phyloP scores from a whole-genome alignment of 2,329 filamentous ascomycete genomes.

The Seiridium unicorne region DNA sequence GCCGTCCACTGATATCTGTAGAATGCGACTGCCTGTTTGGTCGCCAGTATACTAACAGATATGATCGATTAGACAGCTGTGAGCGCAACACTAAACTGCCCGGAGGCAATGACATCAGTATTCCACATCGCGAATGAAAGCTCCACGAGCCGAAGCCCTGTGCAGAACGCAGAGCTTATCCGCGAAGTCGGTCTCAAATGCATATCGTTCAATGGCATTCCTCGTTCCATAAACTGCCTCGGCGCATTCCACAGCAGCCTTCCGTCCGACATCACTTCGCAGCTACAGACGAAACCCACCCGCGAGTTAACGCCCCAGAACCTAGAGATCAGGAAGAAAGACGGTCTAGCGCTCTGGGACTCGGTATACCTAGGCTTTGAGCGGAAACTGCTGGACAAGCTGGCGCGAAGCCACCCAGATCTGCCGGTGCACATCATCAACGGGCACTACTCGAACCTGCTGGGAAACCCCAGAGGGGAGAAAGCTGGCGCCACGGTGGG shows the following conservation, averaged over 20 bases:
- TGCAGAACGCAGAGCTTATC: conserved; percentile 66
- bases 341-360: conserved; percentile 70
- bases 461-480: conserved; percentile 62
- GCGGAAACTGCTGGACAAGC: conserved; percentile 66
- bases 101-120: conserved; percentile 67
- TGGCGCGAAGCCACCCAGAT: conserved; percentile 76
- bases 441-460: conserved; percentile 70
- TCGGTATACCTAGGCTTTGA: conserved; percentile 76
- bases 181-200: conserved; percentile 75
- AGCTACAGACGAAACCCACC: conserved; percentile 56
- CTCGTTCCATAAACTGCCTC: conserved; percentile 80
- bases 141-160: conserved; percentile 22
- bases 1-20: no score
- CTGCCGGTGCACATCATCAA: conserved; percentile 77
- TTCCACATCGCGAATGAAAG: conserved; percentile 47
- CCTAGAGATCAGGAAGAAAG: conserved; percentile 49
- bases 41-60: no score
- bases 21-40: no score
- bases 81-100: conserved; percentile 84
- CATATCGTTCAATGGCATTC: conserved; percentile 79
- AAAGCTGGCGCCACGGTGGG: conserved; percentile 55
- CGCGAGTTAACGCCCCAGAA: conserved; percentile 51
- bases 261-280: conserved; percentile 49
- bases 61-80: conserved; percentile 61
- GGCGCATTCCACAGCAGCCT: conserved; percentile 67